Conservation (phyloP, 169 alveolate genomes). For the Miamiensis avidus region DNA sequence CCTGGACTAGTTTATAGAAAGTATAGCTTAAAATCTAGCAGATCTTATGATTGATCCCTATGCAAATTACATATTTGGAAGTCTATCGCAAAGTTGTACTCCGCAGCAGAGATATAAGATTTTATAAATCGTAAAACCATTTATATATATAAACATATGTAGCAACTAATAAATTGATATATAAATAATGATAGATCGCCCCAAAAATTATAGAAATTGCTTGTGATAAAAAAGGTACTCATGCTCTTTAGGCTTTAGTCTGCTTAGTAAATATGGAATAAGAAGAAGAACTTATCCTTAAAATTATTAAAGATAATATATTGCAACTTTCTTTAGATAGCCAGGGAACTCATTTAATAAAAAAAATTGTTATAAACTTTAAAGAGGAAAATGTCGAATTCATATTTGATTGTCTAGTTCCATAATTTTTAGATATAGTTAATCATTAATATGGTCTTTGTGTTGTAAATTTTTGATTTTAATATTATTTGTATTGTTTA, state of each 20-base stretch:
- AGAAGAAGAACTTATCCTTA: conserved; percentile 22
- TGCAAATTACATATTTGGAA: conserved; percentile 44
- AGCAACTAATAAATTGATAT: no score
- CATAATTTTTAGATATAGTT: conserved; percentile 6
- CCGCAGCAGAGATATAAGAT: conserved; percentile 21
- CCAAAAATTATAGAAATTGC: conserved; percentile 25
- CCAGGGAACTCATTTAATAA: conserved; percentile 32
- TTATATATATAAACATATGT: not conserved
- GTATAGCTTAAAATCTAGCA: conserved; percentile 5
- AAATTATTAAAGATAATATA: conserved; percentile 18
- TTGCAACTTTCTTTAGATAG: conserved; percentile 15
- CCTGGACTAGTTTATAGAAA: conserved; percentile 18
- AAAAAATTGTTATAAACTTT: conserved; percentile 34
- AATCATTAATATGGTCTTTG: conserved; percentile 37
- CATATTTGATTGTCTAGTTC: conserved; percentile 11
- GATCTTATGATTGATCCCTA: conserved; percentile 43
- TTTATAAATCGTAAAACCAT: conserved; percentile 13
- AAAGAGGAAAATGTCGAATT: conserved; percentile 7
- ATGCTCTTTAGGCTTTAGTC: conserved; percentile 30
- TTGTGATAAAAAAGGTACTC: conserved; percentile 42
- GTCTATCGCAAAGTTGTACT: conserved; percentile 23
- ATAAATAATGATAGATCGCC: not conserved
- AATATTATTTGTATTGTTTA: no score
- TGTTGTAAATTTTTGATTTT: conserved; percentile 1
- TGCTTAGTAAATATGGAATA: conserved; percentile 8